phyloP scores from a whole-genome alignment of 805 yeast species.

The Saturnispora bothae region DNA sequence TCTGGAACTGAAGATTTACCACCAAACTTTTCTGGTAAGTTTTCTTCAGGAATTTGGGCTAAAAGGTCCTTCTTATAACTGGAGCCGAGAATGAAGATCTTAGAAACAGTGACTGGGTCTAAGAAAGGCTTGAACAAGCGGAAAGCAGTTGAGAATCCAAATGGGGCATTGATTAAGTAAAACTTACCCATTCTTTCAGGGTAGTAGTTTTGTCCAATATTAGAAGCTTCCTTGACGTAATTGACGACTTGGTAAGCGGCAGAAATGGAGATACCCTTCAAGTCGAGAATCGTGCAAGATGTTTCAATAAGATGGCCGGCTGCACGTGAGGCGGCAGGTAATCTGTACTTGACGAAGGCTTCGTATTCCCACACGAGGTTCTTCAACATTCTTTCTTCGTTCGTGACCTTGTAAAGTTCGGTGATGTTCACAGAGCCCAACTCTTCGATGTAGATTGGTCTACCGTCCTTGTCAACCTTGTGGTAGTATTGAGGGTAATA shows the following conservation, averaged over 20 bases:
- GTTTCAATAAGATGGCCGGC: conserved; percentile 77
- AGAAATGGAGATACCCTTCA: conserved; percentile 84
- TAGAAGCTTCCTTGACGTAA: conserved; percentile 87
- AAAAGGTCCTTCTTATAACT: conserved; percentile 72
- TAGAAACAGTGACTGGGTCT: conserved; percentile 95
- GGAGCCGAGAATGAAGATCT: conserved; percentile 78
- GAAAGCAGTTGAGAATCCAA: conserved; percentile 93
- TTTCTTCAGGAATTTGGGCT: conserved; percentile 88
- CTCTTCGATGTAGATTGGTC: conserved; percentile 93
- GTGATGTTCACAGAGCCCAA: conserved; percentile 82
- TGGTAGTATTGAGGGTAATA: conserved; percentile 96
- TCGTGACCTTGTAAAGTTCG: conserved; percentile 87
- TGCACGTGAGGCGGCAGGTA: conserved; percentile 91
- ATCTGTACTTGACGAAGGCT: conserved; percentile 68
- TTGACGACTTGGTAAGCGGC: conserved; percentile 77
- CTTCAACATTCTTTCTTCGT: conserved; percentile 91
- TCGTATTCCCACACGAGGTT: conserved; percentile 98
- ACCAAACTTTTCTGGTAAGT: conserved; percentile 86
- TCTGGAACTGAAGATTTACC: conserved; percentile 62
- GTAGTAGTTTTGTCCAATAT: conserved; percentile 92
- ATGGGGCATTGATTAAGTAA: conserved; percentile 92
- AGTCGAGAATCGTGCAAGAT: conserved; percentile 89
- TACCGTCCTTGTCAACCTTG: conserved; percentile 92
- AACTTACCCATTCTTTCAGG: conserved; percentile 99
- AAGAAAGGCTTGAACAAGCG: conserved; percentile 83